Evolutionary conservation across 73 alveolate genomes (phyloP), one percentile per base, ranked within the genome.

Genomic region (Urostyla sp.): DNA sequence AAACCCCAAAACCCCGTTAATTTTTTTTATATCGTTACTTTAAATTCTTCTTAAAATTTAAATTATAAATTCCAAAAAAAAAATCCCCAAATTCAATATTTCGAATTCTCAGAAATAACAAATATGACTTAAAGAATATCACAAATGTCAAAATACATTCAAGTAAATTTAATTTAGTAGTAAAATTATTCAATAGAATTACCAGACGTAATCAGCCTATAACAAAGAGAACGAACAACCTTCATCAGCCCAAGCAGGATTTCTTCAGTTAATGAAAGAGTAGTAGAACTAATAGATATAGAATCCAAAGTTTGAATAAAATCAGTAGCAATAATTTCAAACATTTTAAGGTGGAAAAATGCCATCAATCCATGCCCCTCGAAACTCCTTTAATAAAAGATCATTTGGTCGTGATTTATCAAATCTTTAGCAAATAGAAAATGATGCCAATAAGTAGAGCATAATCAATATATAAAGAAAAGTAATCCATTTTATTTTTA

Each of bases 1-100:
- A n/a, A n/a, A n/a, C n/a, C n/a, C n/a, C n/a, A n/a, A n/a, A n/a
- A n/a, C n/a, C n/a, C n/a, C n/a, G n/a, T n/a, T n/a, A n/a, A n/a
- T n/a, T n/a, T n/a, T n/a, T n/a, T n/a, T 66, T 66, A 66, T 66
- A 66, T 66, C 80, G 80, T 66, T 66, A 66, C 37, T 66, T 66
- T 66, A 63, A 66, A 66, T 66, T 66, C 80, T 66, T 66, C 80
- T 66, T 66, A 66, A 66, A 66, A 66, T 40, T 66, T 66, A 66
- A 66, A 36, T 30, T 66, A 40, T 40, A 66, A 66, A 40, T 40
- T 40, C 43, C 27, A 40, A 59, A 40, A 43, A 66, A 40, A 37
- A n/a, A 24, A 8, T 54, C 3, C 31, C 6, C 11, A 37, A 11
- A 43, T 50, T 13, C 28, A 20, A 50, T 50, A 20, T 66, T 66